Evolutionary conservation across 129 eudicot species (phyloP).

Genomic region (Solidago caesia): DNA sequence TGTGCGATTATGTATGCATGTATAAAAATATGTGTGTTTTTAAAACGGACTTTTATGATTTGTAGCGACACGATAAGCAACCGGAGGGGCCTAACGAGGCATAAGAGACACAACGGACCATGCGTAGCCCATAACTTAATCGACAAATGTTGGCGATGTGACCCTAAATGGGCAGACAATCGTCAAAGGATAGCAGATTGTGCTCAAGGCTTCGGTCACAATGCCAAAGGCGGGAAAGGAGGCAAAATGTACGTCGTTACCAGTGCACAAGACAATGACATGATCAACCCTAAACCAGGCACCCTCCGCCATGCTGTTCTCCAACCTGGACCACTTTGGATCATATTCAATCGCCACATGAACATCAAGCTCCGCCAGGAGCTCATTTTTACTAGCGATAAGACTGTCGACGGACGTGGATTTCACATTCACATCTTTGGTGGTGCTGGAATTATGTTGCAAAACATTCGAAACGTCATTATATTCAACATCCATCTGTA

Average conservation of each 20-base stretch:
- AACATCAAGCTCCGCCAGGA: constrained; percentile 52
- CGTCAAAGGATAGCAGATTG: constrained; percentile 67
- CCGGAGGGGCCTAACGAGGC: constrained; percentile 45
- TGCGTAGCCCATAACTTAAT: constrained; percentile 66
- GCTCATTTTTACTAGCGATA: constrained; percentile 60
- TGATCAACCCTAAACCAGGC: constrained; percentile 62
- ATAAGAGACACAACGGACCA: constrained; percentile 37
- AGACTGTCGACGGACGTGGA: constrained; percentile 87
- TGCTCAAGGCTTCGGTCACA: constrained; percentile 67
- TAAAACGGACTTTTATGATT: constrained; percentile 2
- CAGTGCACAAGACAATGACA: constrained; percentile 49
- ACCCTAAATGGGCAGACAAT: constrained; percentile 61
- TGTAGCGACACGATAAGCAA: constrained; percentile 29
- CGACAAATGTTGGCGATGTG: constrained; percentile 80
- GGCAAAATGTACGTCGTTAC: constrained; percentile 60
- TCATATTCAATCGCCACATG: constrained; percentile 53
- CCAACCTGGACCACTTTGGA: constrained; percentile 77
- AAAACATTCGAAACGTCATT: constrained; percentile 50
- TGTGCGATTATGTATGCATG: too few species aligned
- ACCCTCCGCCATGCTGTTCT: constrained; percentile 81
- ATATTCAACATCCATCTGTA: constrained; percentile 54
- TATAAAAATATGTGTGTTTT: not conserved
- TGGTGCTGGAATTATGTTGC: constrained; percentile 81
- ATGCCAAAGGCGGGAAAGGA: constrained; percentile 58
- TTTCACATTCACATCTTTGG: constrained; percentile 48